Base-by-base conservation (phyloP, 768 basidiomycete genomes). In the Agaricus subrufescens region DNA sequence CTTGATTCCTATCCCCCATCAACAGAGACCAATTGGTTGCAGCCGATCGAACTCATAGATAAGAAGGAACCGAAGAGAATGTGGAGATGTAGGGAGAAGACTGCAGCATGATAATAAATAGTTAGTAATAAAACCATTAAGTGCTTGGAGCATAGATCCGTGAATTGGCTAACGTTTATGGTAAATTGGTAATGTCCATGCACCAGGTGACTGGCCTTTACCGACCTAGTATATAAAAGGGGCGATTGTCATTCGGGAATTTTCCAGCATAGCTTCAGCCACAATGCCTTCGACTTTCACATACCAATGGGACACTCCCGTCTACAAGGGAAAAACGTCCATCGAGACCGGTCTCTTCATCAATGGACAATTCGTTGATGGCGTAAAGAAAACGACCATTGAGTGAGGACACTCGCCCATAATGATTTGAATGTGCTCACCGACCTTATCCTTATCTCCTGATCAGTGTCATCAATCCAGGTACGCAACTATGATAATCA, bases 331-430 rank as follows among this genome's bases (percentile, higher is more conserved):
- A 43, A 80, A 79, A 61, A 74, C 77, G 37, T 72, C 71, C 23
- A 82, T 89, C 67, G 67, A 69, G 56, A 87, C 88, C 3, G 89
- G 91, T 37, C 67, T 91, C 59, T 92, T 82, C 75, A 89, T 94
- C 71, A 74, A 82, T 67, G 84, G 84, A 62, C 65, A 90, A 70
- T 92, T 81, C 61, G 71, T 78, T 43, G 82, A 83, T 40, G 84
- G 84, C 14, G 68, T 71, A 7, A 69, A 78, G 4, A 69, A 73
- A 1, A 79, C 73, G 31, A 83, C 79, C 6, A 83, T 91, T 63
- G 85, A 87, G 86, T 87, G 60, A 58, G 85, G 68, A 25, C 27
- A 3, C 25, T 19, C 19, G 52, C 25, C 8, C 50, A 19, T 54
- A 15, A 19, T 15, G 46, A 30, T 8, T 19, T 38, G 45, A 27